phyloP scores from a whole-genome alignment of 1,284 basidiomycete genomes.

The Tetrapyrgos nigripes region DNA sequence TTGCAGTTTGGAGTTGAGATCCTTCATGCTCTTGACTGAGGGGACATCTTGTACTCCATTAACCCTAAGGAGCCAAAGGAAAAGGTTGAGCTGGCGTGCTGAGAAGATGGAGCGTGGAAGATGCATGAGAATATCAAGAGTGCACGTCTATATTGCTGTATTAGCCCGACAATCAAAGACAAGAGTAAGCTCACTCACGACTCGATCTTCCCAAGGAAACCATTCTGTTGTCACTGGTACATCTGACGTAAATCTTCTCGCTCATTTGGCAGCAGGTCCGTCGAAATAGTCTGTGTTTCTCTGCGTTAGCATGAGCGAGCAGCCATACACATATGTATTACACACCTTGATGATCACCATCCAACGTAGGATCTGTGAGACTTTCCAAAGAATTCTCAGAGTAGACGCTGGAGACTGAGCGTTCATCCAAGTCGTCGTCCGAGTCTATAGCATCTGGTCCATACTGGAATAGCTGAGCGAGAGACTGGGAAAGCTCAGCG shows the following conservation, averaged over 20 bases:
- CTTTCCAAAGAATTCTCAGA: neutral
- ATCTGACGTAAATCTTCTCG: neutral
- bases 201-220: conserved; percentile 10
- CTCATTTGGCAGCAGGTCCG: neutral
- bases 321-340: neutral
- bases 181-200: neutral
- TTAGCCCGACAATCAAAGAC: neutral
- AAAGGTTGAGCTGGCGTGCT: conserved; percentile 35
- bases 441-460: conserved; percentile 6
- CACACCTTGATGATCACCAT: neutral
- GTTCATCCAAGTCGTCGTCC: neutral
- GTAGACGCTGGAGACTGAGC: neutral
- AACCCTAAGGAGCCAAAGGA: conserved; percentile 37
- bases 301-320: neutral
- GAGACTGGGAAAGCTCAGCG: neutral
- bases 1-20: conserved; percentile 32
- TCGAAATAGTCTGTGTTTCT: neutral
- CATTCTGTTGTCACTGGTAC: conserved; percentile 1
- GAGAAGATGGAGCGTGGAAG: conserved; percentile 43
- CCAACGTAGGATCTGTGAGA: too few relatives aligned
- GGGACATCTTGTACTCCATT: conserved; percentile 38
- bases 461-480: neutral
- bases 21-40: conserved; percentile 30
- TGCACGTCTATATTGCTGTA: conserved; percentile 33
- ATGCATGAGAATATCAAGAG: conserved; percentile 41